These are phyloP conservation scores for Vickermania ingenoplastis DNA, from an alignment of 208 protist species.

Conservation along the genomic window DNA sequence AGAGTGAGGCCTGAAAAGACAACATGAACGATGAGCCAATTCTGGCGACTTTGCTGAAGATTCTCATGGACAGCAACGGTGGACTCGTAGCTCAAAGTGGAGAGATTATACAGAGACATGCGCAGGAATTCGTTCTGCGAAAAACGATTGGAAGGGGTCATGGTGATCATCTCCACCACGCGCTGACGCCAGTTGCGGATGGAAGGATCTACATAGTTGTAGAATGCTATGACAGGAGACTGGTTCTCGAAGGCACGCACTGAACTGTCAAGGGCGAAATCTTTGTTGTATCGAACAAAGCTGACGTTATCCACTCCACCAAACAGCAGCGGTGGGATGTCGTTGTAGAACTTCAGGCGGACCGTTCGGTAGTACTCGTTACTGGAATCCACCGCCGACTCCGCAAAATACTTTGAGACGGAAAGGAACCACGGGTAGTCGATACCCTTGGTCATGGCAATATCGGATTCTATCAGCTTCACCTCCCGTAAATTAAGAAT, in stretches of 20 bases:
- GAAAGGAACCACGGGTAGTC: background rate
- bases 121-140: background rate
- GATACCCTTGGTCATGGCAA: background rate
- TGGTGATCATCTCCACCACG: conserved; percentile 5
- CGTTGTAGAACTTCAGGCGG: background rate
- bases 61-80: background rate
- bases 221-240: conserved; percentile 4
- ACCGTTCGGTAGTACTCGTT: conserved; percentile 4
- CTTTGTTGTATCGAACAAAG: conserved; percentile 3
- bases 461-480: background rate
- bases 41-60: background rate
- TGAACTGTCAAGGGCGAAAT: background rate
- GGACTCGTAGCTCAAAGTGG: background rate
- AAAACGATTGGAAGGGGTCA: conserved; percentile 1
- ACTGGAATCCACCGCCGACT: background rate
- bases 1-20: background rate
- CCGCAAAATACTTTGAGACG: conserved; percentile 2
- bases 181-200: conserved; percentile 4
- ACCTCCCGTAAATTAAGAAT: background rate
- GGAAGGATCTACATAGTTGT: conserved; percentile 4
- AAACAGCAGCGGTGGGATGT: conserved; percentile 3
- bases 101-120: background rate
- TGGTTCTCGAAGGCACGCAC: conserved; percentile 1
- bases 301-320: conserved; percentile 1
- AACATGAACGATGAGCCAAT: conserved; percentile 4